These are phyloP conservation scores for Apiospora rasikravindrae DNA, from an alignment of 2,329 filamentous ascomycete genomes.

Conservation along the genomic window DNA sequence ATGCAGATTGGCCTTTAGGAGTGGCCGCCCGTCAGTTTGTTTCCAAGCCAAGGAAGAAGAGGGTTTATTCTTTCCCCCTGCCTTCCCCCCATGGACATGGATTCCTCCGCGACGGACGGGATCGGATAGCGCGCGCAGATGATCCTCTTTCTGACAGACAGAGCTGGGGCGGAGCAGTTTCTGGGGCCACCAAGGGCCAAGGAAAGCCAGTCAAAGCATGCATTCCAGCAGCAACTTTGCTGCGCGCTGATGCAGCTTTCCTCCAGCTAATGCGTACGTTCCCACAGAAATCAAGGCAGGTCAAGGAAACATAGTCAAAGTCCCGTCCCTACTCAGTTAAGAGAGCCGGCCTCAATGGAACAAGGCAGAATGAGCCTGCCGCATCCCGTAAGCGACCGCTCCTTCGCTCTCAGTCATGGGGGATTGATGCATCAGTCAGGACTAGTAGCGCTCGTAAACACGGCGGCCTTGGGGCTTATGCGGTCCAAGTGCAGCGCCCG, in stretches of 20 bases:
- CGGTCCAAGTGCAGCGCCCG: slow-evolving; percentile 12
- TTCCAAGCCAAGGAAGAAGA: slow-evolving; percentile 10
- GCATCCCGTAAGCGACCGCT: background rate
- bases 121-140: slow-evolving; percentile 13
- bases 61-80: background rate
- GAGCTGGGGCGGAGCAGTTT: slow-evolving; percentile 8
- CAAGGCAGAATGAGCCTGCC: background rate
- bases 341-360: background rate
- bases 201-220: slow-evolving; percentile 14
- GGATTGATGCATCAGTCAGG: slow-evolving; percentile 31
- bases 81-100: background rate
- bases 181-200: slow-evolving; percentile 1
- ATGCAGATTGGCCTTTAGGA: slow-evolving; percentile 43
- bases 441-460: slow-evolving; percentile 16
- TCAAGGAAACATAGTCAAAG: background rate
- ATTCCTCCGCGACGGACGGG: slow-evolving; percentile 1
- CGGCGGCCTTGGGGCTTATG: slow-evolving; percentile 1
- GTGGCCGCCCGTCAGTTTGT: slow-evolving; percentile 33
- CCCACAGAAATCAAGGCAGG: slow-evolving; percentile 16
- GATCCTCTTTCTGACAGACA: slow-evolving; percentile 6
- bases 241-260: slow-evolving; percentile 16
- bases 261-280: background rate
- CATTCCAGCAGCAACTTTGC: slow-evolving; percentile 10
- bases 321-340: background rate
- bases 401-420: background rate